A percentile compares a stretch with the other conserved stretches of the same genome.
These are phyloP conservation scores for Iris pallida DNA, from an alignment of 116 monocot genomes.

Conservation along the genomic window DNA sequence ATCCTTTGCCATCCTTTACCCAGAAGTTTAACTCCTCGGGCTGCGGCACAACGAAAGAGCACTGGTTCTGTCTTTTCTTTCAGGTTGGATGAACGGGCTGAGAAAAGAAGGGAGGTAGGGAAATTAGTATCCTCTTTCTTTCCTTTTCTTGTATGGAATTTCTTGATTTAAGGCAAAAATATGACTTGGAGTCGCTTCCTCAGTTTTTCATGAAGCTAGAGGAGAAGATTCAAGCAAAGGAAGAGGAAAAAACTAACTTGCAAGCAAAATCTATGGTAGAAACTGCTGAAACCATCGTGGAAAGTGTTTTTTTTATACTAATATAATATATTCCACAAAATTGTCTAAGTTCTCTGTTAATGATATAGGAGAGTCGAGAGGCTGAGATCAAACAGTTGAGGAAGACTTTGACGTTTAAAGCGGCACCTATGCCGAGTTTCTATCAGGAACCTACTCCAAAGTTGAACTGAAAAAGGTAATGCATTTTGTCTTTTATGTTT, in stretches of 20 bases:
- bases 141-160: neutral
- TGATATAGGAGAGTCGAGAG: conserved; percentile 64
- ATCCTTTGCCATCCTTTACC: conserved; percentile 1
- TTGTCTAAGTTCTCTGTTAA: conserved; percentile 7
- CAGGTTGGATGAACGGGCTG: conserved; percentile 72
- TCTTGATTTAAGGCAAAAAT: neutral
- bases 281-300: neutral
- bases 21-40: conserved; percentile 33
- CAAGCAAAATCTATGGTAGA: conserved; percentile 82
- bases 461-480: conserved; percentile 83
- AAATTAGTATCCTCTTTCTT: neutral
- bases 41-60: conserved; percentile 22
- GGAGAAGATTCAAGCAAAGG: conserved; percentile 74
- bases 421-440: conserved; percentile 85
- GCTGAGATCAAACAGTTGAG: conserved; percentile 78
- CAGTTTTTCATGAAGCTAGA: conserved; percentile 82
- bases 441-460: conserved; percentile 79
- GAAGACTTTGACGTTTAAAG: conserved; percentile 81
- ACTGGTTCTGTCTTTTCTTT: conserved; percentile 42
- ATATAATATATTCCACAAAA: conserved; percentile 1
- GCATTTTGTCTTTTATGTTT: neutral
- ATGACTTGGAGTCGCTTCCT: neutral
- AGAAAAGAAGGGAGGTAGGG: conserved; percentile 80
- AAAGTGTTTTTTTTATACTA: neutral
- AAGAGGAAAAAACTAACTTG: conserved; percentile 66